phyloP scores from a whole-genome alignment of 768 basidiomycete species.

The Paxillus ammoniavirescens region DNA sequence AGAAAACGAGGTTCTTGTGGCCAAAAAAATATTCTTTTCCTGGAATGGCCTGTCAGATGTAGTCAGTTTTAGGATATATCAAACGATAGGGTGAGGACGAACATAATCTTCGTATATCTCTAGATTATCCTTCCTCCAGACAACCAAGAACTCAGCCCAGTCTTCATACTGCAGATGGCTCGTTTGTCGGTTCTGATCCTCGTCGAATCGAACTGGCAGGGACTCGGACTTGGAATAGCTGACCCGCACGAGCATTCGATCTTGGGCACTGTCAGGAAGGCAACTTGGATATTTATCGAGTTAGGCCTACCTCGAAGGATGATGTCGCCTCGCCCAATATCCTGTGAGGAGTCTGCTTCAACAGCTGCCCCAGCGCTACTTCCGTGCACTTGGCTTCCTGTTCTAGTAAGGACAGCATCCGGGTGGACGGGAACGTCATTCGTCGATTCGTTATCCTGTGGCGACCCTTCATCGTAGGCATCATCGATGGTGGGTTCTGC shows the following conservation, averaged over 20 bases:
- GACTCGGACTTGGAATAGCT: conserved; percentile 58
- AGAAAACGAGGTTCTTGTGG: conserved; percentile 75
- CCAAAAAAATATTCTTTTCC: conserved; percentile 65
- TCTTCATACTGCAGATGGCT: conserved; percentile 60
- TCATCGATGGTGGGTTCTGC: conserved; percentile 25
- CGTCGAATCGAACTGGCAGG: conserved; percentile 57
- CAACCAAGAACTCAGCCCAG: conserved; percentile 83
- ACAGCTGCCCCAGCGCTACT: conserved; percentile 64
- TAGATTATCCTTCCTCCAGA: conserved; percentile 73
- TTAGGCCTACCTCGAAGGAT: conserved; percentile 67
- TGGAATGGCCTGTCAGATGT: conserved; percentile 49
- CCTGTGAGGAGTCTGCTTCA: conserved; percentile 18
- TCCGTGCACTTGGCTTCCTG: conserved; percentile 50
- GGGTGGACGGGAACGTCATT: conserved; percentile 51
- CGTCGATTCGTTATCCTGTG: conserved; percentile 2
- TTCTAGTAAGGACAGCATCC: conserved; percentile 62
- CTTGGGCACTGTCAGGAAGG: conserved; percentile 40
- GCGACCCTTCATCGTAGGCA: neutral
- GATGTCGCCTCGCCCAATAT: conserved; percentile 46
- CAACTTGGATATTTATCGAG: neutral
- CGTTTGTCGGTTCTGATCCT: conserved; percentile 61
- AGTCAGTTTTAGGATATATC: conserved; percentile 1
- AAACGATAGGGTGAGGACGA: conserved; percentile 24
- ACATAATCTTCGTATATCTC: conserved; percentile 90
- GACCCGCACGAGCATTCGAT: conserved; percentile 85